Evolutionary conservation across 129 eudicot species (phyloP).

Genomic region (Lactuca saligna): DNA sequence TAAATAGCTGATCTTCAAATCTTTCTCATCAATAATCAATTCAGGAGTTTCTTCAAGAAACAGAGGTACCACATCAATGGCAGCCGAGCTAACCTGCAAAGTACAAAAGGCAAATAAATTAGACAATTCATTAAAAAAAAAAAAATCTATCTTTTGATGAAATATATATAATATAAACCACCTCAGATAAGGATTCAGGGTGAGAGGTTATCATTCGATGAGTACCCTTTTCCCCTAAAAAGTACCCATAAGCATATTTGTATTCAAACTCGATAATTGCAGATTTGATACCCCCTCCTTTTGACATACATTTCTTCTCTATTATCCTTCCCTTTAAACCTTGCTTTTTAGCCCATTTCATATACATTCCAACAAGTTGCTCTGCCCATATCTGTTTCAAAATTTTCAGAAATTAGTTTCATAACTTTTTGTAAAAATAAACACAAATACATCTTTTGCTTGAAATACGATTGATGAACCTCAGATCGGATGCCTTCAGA

Average conservation of each 20-base stretch:
- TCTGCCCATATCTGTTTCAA: conserved; percentile 70
- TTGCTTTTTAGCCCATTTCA: conserved; percentile 89
- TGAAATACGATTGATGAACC: conserved; percentile 39
- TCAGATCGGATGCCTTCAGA: conserved; percentile 54
- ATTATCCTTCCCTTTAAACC: conserved; percentile 72
- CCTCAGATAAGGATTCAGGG: conserved; percentile 49
- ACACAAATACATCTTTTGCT: too few species aligned
- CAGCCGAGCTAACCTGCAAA: conserved; percentile 61
- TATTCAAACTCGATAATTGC: conserved; percentile 74
- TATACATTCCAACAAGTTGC: conserved; percentile 69
- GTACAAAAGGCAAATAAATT: neutral
- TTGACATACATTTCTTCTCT: conserved; percentile 60
- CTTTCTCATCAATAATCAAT: conserved; percentile 53
- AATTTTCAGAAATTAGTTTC: conserved; percentile 6
- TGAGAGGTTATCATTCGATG: conserved; percentile 58
- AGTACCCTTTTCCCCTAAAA: conserved; percentile 82
- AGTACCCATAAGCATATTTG: conserved; percentile 77
- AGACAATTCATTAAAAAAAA: conserved; percentile 8
- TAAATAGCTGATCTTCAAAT: conserved; percentile 43
- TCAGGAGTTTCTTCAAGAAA: conserved; percentile 71
- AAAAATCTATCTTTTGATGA: neutral
- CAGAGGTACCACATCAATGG: conserved; percentile 83
- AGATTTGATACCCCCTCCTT: conserved; percentile 54
- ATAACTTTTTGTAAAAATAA: neutral
- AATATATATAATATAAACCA: conserved; percentile 8